These are phyloP conservation scores for Corylus heterophylla DNA, from an alignment of 306 rosid genomes.

Conservation along the genomic window DNA sequence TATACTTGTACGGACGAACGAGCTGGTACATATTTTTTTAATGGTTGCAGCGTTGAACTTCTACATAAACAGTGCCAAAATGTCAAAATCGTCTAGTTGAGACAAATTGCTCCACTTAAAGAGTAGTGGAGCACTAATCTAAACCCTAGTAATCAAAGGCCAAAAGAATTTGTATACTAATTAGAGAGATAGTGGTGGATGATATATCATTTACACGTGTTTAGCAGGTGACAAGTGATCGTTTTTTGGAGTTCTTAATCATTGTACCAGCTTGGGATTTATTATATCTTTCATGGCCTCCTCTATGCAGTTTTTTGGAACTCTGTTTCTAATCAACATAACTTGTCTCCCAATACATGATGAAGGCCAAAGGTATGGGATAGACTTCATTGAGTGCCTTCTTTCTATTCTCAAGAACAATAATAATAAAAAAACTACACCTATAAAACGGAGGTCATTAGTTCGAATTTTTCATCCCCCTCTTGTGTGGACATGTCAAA, in stretches of 20 bases:
- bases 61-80: background rate
- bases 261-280: background rate
- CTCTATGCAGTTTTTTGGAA: no score
- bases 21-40: background rate
- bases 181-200: background rate
- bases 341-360: background rate
- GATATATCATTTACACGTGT: background rate
- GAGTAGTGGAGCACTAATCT: conserved; percentile 21
- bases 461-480: no score
- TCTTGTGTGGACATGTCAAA: no score
- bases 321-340: background rate
- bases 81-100: conserved; percentile 1
- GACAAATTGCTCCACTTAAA: conserved; percentile 13
- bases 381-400: background rate
- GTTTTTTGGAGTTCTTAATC: background rate
- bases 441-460: no score
- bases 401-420: background rate
- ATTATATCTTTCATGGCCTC: background rate
- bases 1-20: no score
- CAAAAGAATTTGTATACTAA: background rate
- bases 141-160: background rate
- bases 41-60: background rate
- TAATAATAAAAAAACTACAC: no score
- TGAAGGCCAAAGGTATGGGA: background rate
- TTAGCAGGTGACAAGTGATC: no score